Evolutionary conservation across 1,139 yeast genomes (phyloP).

Genomic region (Kazachstania sp.): DNA sequence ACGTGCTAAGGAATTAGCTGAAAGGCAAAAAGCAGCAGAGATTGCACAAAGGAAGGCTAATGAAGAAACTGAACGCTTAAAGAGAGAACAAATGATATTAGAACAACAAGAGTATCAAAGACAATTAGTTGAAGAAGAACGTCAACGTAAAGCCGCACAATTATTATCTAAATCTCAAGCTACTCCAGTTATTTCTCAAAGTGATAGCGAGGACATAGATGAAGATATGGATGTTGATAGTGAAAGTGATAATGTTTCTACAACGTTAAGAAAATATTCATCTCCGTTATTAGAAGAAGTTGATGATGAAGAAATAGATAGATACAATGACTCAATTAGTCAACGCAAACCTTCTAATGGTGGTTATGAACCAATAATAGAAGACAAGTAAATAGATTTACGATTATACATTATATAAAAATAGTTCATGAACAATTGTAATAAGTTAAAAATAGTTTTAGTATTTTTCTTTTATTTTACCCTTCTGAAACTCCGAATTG

Average conservation of each 20-base stretch:
- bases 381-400: constrained; percentile 14
- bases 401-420: too few species aligned
- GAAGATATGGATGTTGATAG: background rate
- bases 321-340: constrained; percentile 19
- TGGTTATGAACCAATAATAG: constrained; percentile 19
- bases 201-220: background rate
- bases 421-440: too few species aligned
- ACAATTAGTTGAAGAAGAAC: constrained; percentile 6
- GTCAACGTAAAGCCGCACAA: background rate
- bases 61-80: background rate
- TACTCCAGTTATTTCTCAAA: background rate
- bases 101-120: constrained; percentile 5
- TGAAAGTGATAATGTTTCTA: constrained; percentile 2
- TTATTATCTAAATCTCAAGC: background rate
- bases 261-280: constrained; percentile 5
- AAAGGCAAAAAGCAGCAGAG: background rate
- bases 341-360: constrained; percentile 14
- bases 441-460: too few species aligned
- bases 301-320: constrained; percentile 25
- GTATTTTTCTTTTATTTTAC: too few species aligned
- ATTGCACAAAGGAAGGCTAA: background rate
- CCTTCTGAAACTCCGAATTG: too few species aligned
- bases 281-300: constrained; percentile 25
- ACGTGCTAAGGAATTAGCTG: background rate
- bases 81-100: constrained; percentile 1